A percentile compares a stretch with the other conserved stretches of the same genome.
phyloP scores from a whole-genome alignment of 169 alveolate species.

The Plasmodium malariae region DNA sequence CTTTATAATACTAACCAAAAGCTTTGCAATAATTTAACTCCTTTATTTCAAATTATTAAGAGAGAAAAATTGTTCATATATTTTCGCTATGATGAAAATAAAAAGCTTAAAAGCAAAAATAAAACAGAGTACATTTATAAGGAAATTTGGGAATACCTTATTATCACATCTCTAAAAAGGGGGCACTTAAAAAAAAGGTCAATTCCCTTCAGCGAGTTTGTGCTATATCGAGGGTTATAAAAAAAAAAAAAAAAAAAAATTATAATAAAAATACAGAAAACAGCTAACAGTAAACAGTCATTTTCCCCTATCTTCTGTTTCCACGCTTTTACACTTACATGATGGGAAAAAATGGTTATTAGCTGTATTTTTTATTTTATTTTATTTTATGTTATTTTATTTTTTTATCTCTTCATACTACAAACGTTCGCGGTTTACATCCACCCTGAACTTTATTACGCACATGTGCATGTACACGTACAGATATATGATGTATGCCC shows the following conservation, averaged over 20 bases:
- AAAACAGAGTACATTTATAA: slow-evolving; percentile 47
- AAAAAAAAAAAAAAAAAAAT: slow-evolving; percentile 2
- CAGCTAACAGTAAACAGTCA: too few relatives aligned
- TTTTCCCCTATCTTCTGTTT: too few relatives aligned
- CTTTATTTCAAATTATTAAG: slow-evolving; percentile 40
- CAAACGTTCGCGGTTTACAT: too few relatives aligned
- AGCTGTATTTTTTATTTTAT: too few relatives aligned
- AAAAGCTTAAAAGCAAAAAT: slow-evolving; percentile 39
- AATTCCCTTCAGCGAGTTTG: slow-evolving; percentile 22
- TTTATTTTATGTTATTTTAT: background rate
- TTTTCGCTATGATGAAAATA: slow-evolving; percentile 69
- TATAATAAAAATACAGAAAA: background rate
- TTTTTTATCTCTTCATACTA: background rate
- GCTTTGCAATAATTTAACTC: slow-evolving; percentile 25
- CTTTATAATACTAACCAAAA: slow-evolving; percentile 45
- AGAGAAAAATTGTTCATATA: slow-evolving; percentile 48
- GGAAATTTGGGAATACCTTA: slow-evolving; percentile 60
- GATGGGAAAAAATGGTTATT: too few relatives aligned
- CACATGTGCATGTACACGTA: background rate
- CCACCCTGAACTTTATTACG: too few relatives aligned
- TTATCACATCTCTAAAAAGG: slow-evolving; percentile 17
- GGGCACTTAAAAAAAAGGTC: background rate
- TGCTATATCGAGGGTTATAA: slow-evolving; percentile 1
- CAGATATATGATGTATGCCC: background rate
- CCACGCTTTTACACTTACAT: too few relatives aligned